Evolutionary conservation across 176 grass and related monocot genomes (phyloP), one percentile per base, ranked within the genome.

Genomic region (Alloteropsis semialata): DNA sequence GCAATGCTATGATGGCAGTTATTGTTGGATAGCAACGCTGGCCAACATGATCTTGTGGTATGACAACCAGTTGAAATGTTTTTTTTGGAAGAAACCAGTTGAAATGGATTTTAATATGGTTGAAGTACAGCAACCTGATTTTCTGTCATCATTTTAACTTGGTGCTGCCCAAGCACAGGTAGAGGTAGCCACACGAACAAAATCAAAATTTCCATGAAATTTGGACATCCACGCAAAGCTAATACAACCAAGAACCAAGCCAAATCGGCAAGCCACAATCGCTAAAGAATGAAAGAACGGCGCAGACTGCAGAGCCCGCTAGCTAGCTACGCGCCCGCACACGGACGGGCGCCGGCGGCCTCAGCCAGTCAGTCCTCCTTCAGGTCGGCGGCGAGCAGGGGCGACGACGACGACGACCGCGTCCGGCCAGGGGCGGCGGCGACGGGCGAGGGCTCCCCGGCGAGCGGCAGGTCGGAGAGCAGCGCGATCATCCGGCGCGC

Each of bases 371-470:
- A 81, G 48, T 89, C 77, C 33, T 76, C n/a, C 60, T 81, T 85
- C 4, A 24, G 14, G 13, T 10, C 36, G 29, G 55, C 70, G 45
- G 22, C 41, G 58, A n/a, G 24, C 28, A 36, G 29, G 11, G 24
- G 18, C 27, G 32, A 60, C 69, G 5, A 18, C 69, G 5, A 18
- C 21, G 15, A 25, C 21, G 69, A 61, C 34, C 3, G 12, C 51
- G 45, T 24, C 60, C 33, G 5, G 39, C n/a, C n/a, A n/a, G 18
- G 33, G 75, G 12, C 6, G 24, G 18, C 59, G 53, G 77, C 38
- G 37, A 65, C 66, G 55, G 85, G 88, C 43, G 93, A 96, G 11
- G 64, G 57, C 90, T 92, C 90, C 4, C 85, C 80, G 59, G 59
- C 65, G 1, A 36, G 6, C 18, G 88, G 90, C 83, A 89, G 8